Base-by-base conservation (phyloP, 2,329 filamentous ascomycete species). In the Calonectria honghensis region DNA sequence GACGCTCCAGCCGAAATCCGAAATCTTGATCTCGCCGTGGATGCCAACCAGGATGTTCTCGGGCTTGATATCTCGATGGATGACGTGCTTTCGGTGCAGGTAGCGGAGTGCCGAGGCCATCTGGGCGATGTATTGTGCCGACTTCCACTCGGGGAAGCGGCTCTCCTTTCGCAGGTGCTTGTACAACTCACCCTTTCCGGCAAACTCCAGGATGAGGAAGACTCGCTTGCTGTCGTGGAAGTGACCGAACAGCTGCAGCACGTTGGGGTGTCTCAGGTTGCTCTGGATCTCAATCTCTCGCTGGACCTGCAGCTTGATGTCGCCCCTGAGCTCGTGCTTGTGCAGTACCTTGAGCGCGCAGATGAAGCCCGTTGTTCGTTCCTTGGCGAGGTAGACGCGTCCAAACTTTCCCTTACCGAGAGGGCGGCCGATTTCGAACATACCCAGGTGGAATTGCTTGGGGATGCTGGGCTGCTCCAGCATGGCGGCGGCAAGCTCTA, bases 21-120 rank as follows among this genome's bases (percentile, higher is more conserved):
- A 97, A 82, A 99, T 96, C 86, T 99, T 99, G 87, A 99, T 96
- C 88, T 99, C 97, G 78, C 96, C 97, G 83, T 98, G 96, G 74
- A 98, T 96, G 18, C 96, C 96, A 37, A 98, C 94, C 29, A 98
- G 90, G 77, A 98, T 98, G 82, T 98, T 98, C 86, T 98, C 96
- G 3, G 96, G 96, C 88, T 98, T 98, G 87, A 98, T 98, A 81
- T 98, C 96, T 73, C 96, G 91, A 86, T 98, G 96, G 88, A 98
- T 98, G 79, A 98, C 95, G 85, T 98, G 96, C 88, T 98, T 98
- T 84, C 95, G 95, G 88, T 98, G 96, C 59, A 98, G 90, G 83
- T 98, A 98, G 79, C 93, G 93, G 79, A 98, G 88, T 0, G 96
- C 95, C 50, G 93, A 93, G 20, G 94, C 94, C 94, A 97, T 96